Evolutionary conservation across 2,329 filamentous ascomycete species (phyloP), one percentile per base, ranked within the genome.

Genomic region (Fusarium mangiferae): DNA sequence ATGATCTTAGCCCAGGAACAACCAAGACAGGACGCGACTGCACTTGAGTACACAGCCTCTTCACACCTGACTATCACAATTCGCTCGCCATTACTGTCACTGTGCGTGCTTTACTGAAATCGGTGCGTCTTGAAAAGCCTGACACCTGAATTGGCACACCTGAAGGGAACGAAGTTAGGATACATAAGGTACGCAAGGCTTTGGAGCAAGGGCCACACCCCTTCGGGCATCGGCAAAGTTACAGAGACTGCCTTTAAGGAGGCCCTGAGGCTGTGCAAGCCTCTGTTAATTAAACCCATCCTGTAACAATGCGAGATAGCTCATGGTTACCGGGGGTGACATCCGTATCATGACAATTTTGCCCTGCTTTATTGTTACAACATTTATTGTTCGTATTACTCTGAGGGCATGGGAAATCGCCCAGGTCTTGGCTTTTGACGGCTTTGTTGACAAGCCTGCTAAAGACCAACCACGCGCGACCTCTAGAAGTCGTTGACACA

Each of bases 181-280:
- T 39, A 36, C 30, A 30, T 30, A 26, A 26, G 26, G 26, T 26
- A 12, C 13, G 33, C 13, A 45, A 69, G 45, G 65, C 48, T 55
- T 66, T 46, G 56, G 55, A 60, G 57, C 63, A 66, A 59, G 72
- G 65, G 39, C 44, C 61, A 52, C 22, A 52, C 20, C 55, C 68
- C 42, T 59, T 70, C 57, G 61, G 68, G 61, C 64, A 61, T 69
- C 64, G 72, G 72, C 68, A 75, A 59, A 41, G 64, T 70, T 62
- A 56, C 62, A 41, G 56, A 64, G 39, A 54, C 28, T 30, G 28
- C 35, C 30, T 52, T 17, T 26, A 36, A 22, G 42, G 38, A 54
- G 54, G 72, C 33, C 46, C 46, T 54, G 69, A 68, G 72, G 72
- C 72, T 70, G 72, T 74, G 72, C 72, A 74, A 75, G 72, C 64